A percentile compares a stretch with the other conserved stretches of the same genome.
phyloP scores from a whole-genome alignment of 345 rosid species.

The Turritis glabra region DNA sequence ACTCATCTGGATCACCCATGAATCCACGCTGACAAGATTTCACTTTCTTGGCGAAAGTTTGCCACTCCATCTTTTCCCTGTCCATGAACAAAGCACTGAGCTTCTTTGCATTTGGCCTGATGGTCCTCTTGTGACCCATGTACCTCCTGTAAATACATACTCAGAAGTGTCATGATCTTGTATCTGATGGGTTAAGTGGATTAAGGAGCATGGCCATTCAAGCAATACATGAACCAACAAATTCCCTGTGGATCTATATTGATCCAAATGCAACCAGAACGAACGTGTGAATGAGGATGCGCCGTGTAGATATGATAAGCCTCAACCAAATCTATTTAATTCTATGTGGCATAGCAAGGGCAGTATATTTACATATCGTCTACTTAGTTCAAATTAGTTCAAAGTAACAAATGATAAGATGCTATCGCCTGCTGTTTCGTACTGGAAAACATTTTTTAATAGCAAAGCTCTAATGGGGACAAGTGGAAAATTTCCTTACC shows the following conservation, averaged over 20 bases:
- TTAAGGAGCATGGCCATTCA: not conserved
- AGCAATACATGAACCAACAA: not conserved
- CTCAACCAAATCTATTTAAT: not conserved
- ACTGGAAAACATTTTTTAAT: not conserved
- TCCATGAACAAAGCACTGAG: constrained; percentile 75
- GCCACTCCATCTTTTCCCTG: constrained; percentile 76
- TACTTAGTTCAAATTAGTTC: not conserved
- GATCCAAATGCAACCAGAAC: not conserved
- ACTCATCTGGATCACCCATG: constrained; percentile 96
- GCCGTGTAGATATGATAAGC: not conserved
- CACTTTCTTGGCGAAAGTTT: constrained; percentile 76
- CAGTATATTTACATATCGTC: not conserved
- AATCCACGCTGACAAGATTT: constrained; percentile 90
- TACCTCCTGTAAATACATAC: constrained; percentile 65
- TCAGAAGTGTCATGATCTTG: constrained; percentile 9
- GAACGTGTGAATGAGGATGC: not conserved
- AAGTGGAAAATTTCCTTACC: constrained; percentile 53
- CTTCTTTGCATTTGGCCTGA: constrained; percentile 90
- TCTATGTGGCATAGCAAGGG: not conserved
- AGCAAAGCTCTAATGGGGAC: not conserved
- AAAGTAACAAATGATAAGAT: not conserved
- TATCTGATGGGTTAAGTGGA: not conserved
- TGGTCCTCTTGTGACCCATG: constrained; percentile 93
- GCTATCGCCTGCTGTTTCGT: not conserved
- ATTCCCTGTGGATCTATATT: not conserved